phyloP scores from a whole-genome alignment of 495 filamentous ascomycete genomes.

The Lentithecium fluviatile region DNA sequence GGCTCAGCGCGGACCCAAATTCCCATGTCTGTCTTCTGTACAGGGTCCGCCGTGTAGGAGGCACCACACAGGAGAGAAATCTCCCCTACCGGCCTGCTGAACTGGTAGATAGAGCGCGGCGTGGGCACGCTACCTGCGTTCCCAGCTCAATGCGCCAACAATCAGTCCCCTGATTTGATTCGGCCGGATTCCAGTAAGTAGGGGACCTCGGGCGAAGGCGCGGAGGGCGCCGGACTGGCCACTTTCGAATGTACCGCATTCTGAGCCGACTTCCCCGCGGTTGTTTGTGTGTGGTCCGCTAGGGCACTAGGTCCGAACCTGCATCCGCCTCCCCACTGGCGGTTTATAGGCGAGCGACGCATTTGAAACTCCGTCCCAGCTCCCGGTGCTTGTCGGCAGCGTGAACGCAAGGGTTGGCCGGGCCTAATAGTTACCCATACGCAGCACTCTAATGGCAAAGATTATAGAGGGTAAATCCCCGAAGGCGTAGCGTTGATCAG shows the following conservation, averaged over 20 bases:
- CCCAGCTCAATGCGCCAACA: background rate
- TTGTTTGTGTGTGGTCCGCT: slow-evolving; percentile 26
- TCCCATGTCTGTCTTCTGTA: too few relatives aligned
- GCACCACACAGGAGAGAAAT: too few relatives aligned
- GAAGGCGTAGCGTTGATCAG: slow-evolving; percentile 14
- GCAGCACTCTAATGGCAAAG: slow-evolving; percentile 1
- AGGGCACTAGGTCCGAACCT: slow-evolving; percentile 20
- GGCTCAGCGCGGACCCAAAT: too few relatives aligned
- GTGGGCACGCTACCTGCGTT: too few relatives aligned
- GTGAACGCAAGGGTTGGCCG: slow-evolving; percentile 3
- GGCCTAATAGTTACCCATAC: slow-evolving; percentile 5
- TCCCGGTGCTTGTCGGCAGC: slow-evolving; percentile 13
- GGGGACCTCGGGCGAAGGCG: background rate
- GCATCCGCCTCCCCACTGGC: slow-evolving; percentile 12
- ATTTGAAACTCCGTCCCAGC: slow-evolving; percentile 23
- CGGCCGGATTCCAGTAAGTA: background rate
- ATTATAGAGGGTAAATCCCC: slow-evolving; percentile 25
- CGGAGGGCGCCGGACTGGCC: slow-evolving; percentile 16
- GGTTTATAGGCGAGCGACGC: slow-evolving; percentile 10
- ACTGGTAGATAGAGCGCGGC: too few relatives aligned
- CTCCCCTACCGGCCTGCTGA: too few relatives aligned
- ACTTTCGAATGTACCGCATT: slow-evolving; percentile 10
- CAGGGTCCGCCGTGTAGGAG: too few relatives aligned
- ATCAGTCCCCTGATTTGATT: slow-evolving; percentile 5
- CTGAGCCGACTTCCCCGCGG: slow-evolving; percentile 27